Evolutionary conservation across 2,329 filamentous ascomycete species (phyloP).

Genomic region (Aotearoamyces nothofagi): DNA sequence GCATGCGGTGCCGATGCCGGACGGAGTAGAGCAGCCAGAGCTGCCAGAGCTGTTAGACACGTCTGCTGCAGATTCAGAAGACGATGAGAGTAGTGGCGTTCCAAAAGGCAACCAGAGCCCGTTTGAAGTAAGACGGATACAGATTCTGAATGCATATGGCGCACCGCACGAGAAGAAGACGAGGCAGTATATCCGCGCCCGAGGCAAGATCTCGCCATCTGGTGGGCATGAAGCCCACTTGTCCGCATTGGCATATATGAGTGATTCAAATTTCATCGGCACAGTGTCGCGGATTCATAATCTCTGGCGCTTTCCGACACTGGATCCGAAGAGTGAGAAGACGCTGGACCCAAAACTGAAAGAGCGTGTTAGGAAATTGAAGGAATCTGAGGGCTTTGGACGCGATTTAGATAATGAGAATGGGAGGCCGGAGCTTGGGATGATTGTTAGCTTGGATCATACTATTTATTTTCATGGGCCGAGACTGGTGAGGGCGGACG

Average conservation of each 20-base stretch:
- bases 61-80: constrained; percentile 25
- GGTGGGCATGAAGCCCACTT: constrained; percentile 73
- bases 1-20: constrained; percentile 50
- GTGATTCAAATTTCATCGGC: constrained; percentile 84
- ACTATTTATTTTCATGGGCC: constrained; percentile 55
- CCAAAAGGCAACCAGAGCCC: constrained; percentile 24
- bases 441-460: constrained; percentile 75
- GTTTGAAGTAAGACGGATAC: constrained; percentile 40
- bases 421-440: constrained; percentile 48
- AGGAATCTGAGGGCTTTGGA: constrained; percentile 18
- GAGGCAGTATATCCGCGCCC: constrained; percentile 59
- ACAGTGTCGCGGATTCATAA: constrained; percentile 71
- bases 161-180: constrained; percentile 50
- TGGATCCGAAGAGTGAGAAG: constrained; percentile 11
- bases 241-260: constrained; percentile 82
- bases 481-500: constrained; percentile 38
- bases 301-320: constrained; percentile 57
- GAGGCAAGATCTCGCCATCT: constrained; percentile 55
- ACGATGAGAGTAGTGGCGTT: constrained; percentile 25
- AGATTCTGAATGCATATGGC: constrained; percentile 35
- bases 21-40: constrained; percentile 22
- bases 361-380: constrained; percentile 27
- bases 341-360: constrained; percentile 27
- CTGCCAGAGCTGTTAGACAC: no score
- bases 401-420: constrained; percentile 33